phyloP scores from a whole-genome alignment of 495 filamentous ascomycete genomes.

The Annulohypoxylon maeteangense region DNA sequence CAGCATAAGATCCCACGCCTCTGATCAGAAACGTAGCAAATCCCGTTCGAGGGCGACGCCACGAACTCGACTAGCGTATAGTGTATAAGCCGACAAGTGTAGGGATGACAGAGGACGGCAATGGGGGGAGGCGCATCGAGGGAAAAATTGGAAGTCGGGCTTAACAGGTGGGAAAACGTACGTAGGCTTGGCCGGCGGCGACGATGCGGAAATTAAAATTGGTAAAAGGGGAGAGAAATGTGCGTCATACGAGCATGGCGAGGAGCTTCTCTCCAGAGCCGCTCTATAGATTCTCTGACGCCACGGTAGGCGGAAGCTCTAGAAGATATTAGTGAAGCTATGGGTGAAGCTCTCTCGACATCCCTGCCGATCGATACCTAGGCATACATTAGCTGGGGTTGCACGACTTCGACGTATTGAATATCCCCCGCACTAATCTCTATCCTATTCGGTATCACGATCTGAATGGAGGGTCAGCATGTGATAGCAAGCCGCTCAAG shows the following conservation, averaged over 20 bases:
- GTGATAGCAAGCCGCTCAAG: conserved; percentile 30
- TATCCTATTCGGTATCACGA: conserved; percentile 29
- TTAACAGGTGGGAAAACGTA: conserved; percentile 17
- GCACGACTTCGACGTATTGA: conserved; percentile 28
- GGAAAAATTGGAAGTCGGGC: background rate
- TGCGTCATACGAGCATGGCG: background rate
- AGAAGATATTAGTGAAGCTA: conserved; percentile 31
- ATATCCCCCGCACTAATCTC: conserved; percentile 37
- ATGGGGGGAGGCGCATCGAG: background rate
- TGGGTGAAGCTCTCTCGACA: conserved; percentile 26
- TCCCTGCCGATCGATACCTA: conserved; percentile 22
- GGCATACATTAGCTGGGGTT: conserved; percentile 25
- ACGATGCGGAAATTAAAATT: background rate
- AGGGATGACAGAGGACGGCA: conserved; percentile 21
- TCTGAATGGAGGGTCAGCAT: conserved; percentile 37
- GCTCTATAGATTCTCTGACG: background rate
- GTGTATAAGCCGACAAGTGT: conserved; percentile 30
- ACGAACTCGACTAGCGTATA: conserved; percentile 11
- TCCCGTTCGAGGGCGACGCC: conserved; percentile 19
- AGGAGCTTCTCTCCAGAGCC: background rate
- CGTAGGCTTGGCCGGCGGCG: background rate
- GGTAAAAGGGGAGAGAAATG: background rate
- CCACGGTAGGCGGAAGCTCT: conserved; percentile 8
- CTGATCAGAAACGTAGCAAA: conserved; percentile 31
- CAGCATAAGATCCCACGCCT: conserved; percentile 32